Base-by-base conservation (phyloP, 1,284 basidiomycete species). In the Ganoderma lingzhi region DNA sequence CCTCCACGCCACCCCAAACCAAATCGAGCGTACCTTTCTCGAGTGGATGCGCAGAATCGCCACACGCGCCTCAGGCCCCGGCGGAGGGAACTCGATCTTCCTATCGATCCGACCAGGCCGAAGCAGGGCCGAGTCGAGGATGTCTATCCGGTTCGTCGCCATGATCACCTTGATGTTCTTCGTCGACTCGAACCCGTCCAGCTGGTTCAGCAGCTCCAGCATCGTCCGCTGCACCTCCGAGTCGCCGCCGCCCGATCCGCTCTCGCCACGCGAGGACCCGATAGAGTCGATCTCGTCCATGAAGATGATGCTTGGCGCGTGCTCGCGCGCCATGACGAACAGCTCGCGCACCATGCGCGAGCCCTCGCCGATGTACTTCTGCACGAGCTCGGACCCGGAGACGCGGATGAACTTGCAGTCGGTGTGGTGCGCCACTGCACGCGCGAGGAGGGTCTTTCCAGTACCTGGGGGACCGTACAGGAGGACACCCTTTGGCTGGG, bases 201-300 rank as follows among this genome's bases (percentile, higher is more conserved):
- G 84, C 84, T 99, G 97, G 82, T 99, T 99, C 77, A 99, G 84
- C 79, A 98, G 81, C 83, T 99, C 97, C 81, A 99, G 84, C 97
- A 99, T 99, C 70, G 97, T 99, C 69, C 97, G 86, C 84, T 99
- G 97, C 67, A 99, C 97, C 82, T 99, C 97, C 6, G 95, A 97
- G 78, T 99, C 97, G 1, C 96, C 96, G 58, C 93, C 91, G 0
- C 95, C 94, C 35, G 94, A 94, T 14, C 95, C 94, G 74, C 94
- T 91, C 76, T 96, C 96, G 32, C 96, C 96, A 79, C 97, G 85
- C 67, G 95, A 96, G 71, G 93, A 96, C 65, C 97, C 97, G 77
- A 99, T 99, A 30, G 95, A 97, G 83, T 99, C 97, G 75, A 99
- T 99, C 82, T 99, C 97, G 83, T 99, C 97, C 96, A 99, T 99